Evolutionary conservation across 345 rosid species (phyloP).

Genomic region (Heritiera fomes): DNA sequence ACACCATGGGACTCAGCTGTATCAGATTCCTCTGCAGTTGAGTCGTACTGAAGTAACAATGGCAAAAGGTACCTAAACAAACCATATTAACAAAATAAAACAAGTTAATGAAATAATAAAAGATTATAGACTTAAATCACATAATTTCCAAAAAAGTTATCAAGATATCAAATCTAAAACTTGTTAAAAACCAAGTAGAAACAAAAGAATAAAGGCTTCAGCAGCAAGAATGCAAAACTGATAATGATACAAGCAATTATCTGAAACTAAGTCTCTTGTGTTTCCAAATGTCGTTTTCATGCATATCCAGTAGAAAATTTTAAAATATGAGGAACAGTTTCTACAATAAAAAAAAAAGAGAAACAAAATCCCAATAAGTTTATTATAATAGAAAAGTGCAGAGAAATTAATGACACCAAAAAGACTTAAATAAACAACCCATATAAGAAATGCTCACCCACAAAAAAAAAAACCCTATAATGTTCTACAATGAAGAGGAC

Average conservation of each 20-base stretch:
- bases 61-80: constrained; percentile 88
- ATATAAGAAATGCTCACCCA: not conserved
- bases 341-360: not conserved
- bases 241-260: not conserved
- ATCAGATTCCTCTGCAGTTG: constrained; percentile 91
- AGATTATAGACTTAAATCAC: not conserved
- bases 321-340: not conserved
- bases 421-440: not conserved
- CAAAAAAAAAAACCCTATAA: not conserved
- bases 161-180: not conserved
- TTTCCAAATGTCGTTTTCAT: not conserved
- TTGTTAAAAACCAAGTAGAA: not conserved
- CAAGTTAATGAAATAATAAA: not conserved
- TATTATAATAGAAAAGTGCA: not conserved
- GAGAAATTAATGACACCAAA: not conserved
- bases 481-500: not conserved
- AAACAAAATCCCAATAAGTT: not conserved
- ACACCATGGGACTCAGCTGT: constrained; percentile 80
- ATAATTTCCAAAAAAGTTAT: not conserved
- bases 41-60: constrained; percentile 91
- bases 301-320: not conserved
- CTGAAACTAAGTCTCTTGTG: not conserved
- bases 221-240: constrained; percentile 4
- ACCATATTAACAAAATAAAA: constrained; percentile 21
- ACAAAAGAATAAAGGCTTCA: constrained; percentile 12